Evolutionary conservation across 768 basidiomycete species (phyloP).

Genomic region (Lactarius quietus): DNA sequence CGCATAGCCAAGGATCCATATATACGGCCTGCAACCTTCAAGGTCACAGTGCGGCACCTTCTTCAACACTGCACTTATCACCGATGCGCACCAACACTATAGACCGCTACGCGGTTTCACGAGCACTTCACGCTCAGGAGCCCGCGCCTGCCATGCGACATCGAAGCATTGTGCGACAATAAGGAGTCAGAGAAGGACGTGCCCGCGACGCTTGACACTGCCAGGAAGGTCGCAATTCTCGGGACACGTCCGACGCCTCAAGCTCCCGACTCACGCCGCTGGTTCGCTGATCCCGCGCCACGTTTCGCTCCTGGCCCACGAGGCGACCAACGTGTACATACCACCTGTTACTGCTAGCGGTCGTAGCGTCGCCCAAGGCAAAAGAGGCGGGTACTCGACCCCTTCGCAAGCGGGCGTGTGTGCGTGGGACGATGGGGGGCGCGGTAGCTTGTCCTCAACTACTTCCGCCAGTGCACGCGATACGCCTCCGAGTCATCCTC

Average conservation of each 20-base stretch:
- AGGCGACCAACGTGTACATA: slow-evolving; percentile 75
- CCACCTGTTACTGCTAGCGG: slow-evolving; percentile 41
- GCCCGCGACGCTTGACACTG: slow-evolving; percentile 31
- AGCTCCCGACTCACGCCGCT: slow-evolving; percentile 56
- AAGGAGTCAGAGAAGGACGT: slow-evolving; percentile 66
- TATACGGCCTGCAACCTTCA: no score
- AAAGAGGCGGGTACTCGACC: slow-evolving; percentile 72
- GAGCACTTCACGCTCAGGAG: slow-evolving; percentile 66
- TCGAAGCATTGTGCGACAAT: slow-evolving; percentile 51
- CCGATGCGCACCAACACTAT: slow-evolving; percentile 61
- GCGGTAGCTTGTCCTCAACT: slow-evolving; percentile 65
- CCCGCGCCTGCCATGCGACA: slow-evolving; percentile 46
- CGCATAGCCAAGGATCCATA: slow-evolving; percentile 49
- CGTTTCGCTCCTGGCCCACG: slow-evolving; percentile 73
- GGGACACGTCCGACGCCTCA: slow-evolving; percentile 77
- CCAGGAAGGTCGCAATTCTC: slow-evolving; percentile 66
- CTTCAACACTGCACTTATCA: slow-evolving; percentile 62
- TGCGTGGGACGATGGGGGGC: slow-evolving; percentile 59
- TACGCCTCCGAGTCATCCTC: slow-evolving; percentile 34
- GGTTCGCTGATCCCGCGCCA: slow-evolving; percentile 22
- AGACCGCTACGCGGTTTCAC: slow-evolving; percentile 69
- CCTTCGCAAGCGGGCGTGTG: slow-evolving; percentile 76
- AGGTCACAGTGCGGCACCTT: slow-evolving; percentile 75
- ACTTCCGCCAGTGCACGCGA: slow-evolving; percentile 71
- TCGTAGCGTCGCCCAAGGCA: slow-evolving; percentile 36